phyloP scores from a whole-genome alignment of 257 asterid species.

The Penstemon davidsonii region DNA sequence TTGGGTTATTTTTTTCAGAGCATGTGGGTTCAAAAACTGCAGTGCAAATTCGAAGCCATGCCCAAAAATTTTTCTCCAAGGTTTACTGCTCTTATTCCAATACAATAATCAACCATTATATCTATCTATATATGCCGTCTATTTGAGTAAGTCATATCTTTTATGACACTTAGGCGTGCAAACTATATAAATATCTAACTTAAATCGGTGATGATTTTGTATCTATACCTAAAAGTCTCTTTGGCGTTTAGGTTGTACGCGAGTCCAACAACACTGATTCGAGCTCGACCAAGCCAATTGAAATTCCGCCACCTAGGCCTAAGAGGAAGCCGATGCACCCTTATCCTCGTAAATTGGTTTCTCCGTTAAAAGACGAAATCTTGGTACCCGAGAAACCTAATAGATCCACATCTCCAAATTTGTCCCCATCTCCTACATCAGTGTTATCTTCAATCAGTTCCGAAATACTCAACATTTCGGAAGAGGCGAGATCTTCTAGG shows the following conservation, averaged over 20 bases:
- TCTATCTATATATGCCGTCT: slow-evolving; percentile 36
- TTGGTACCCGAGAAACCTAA: slow-evolving; percentile 37
- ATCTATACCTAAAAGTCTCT: not conserved
- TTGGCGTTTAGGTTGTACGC: slow-evolving; percentile 64
- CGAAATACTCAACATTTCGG: slow-evolving; percentile 38
- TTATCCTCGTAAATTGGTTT: slow-evolving; percentile 77
- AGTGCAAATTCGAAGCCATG: slow-evolving; percentile 97
- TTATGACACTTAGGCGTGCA: slow-evolving; percentile 51
- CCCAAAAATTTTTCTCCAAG: slow-evolving; percentile 96
- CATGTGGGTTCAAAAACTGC: slow-evolving; percentile 94
- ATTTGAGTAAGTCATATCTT: slow-evolving; percentile 51
- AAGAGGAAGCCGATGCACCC: slow-evolving; percentile 96
- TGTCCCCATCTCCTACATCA: slow-evolving; percentile 66
- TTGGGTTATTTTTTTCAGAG: slow-evolving; percentile 39
- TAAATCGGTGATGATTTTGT: not conserved
- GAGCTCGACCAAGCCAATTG: slow-evolving; percentile 53
- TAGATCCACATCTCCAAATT: slow-evolving; percentile 34
- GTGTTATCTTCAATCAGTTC: slow-evolving; percentile 64
- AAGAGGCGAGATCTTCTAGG: no score
- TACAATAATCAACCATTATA: slow-evolving; percentile 48
- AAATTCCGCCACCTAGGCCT: slow-evolving; percentile 97
- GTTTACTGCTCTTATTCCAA: slow-evolving; percentile 59
- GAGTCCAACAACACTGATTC: slow-evolving; percentile 55
- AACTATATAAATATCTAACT: not conserved
- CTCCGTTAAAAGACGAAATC: slow-evolving; percentile 36